Evolutionary conservation across 495 filamentous ascomycete species (phyloP), one percentile per base, ranked within the genome.

Genomic region (Staphylotrichum tortipilum): DNA sequence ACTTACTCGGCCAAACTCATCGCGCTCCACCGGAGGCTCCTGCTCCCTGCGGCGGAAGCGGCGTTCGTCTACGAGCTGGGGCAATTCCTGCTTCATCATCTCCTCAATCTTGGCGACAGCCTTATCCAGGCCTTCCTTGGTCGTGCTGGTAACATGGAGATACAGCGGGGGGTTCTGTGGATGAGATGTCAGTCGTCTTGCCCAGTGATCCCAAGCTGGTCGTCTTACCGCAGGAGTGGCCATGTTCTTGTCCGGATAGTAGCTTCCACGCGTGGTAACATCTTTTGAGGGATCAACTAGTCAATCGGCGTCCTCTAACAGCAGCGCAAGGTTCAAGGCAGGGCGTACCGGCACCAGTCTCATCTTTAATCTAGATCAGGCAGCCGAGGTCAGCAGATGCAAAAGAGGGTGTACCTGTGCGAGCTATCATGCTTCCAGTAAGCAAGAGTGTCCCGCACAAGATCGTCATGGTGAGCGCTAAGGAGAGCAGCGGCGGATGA

Each of bases 351-450:
- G 92, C 91, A 82, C 92, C 92, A 85, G 92, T 96, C 64, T 96
- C 86, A 75, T 97, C 90, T 86, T 95, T 94, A 59, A 98, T 98
- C 92, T 98, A 95, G 66, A 88, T 86, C 86, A 92, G 79, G 85
- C 79, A 85, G 72, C 69, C 68, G 79, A 84, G 81, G 92, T 98
- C 84, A 98, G 92, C 90, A 94, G 84, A 85, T 88, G 88, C 83
- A 86, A 89, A 81, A 79, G 82, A 87, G 84, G 82, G 74, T 68
- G 73, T 64, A 76, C 69, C 68, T 75, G 73, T 68, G 66, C 67
- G 78, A 85, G 82, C 83, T 87, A 82, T 75, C 75, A 70, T 74
- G 78, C 75, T 79, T 77, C 74, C 70, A 75, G 88, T 95, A 88
- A 95, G 89, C 88, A 85, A 84, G 74, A 79, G 72, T 75, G 72